Evolutionary conservation across 2,329 filamentous ascomycete species (phyloP), one percentile per base, ranked within the genome.

Genomic region (Microthyrium microscopicum): DNA sequence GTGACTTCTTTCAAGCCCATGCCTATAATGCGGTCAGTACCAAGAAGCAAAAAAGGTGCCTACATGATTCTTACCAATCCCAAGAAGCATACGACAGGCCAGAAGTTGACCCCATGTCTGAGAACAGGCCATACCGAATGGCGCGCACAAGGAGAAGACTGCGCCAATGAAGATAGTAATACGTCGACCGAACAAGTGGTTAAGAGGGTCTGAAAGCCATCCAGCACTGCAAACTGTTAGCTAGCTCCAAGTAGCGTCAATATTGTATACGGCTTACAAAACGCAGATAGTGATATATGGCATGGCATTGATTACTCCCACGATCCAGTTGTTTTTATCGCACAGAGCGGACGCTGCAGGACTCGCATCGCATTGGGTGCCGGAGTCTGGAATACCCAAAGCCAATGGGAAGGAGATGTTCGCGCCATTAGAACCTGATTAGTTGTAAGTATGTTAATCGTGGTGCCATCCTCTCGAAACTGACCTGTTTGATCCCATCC

Each of bases 401-500:
- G 60, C 61, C 0, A 49, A 38, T 0, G 70, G 70, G 41, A 76
- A 76, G 34, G 65, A 66, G 41, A 77, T 55, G 42, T 72, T 77
- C 19, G 49, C 50, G 19, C 70, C 70, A 42, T 74, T 75, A 34
- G 61, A 33, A 15, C 31, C 28, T 36, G 15, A n/a, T 33, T 13
- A 9, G 20, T 2, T 9, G 26, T 13, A 36, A 21, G 18, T n/a
- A 13, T 2, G 8, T 31, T n/a, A 16, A 5, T 4, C 16, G n/a
- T 60, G 4, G 7, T 6, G 20, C 12, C 11, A 29, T 5, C 5
- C n/a, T 4, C 21, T 19, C 13, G 6, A 5, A 29, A 19, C 27
- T 25, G 15, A 22, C 70, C 72, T 15, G 71, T 76, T 50, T 76
- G 69, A 41, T 77, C 73, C 73, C 72, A 77, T 17, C 73, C 72